Conservation (phyloP, 2,329 filamentous ascomycete genomes). For the Aspergillus jensenii region DNA sequence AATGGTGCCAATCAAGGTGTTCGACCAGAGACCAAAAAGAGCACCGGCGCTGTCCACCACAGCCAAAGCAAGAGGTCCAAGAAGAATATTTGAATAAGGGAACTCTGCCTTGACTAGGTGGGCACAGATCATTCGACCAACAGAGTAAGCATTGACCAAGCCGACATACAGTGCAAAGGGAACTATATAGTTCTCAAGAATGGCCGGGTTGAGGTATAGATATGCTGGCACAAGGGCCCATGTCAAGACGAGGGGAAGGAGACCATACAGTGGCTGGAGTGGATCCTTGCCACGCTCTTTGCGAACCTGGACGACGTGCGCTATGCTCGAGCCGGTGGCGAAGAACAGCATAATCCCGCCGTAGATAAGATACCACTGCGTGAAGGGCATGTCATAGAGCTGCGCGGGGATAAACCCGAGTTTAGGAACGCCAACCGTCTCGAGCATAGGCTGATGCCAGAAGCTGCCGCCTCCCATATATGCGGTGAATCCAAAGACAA, state of each 20-base stretch:
- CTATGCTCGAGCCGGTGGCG: constrained; percentile 72
- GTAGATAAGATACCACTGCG: constrained; percentile 89
- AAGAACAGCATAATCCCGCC: constrained; percentile 77
- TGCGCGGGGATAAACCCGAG: constrained; percentile 64
- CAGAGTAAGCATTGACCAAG: constrained; percentile 89
- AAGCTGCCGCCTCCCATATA: constrained; percentile 84
- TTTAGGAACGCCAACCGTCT: constrained; percentile 67
- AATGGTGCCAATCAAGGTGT: constrained; percentile 69
- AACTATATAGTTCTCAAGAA: constrained; percentile 78
- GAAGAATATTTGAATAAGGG: constrained; percentile 85
- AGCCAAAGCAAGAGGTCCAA: constrained; percentile 73
- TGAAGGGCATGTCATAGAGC: constrained; percentile 80
- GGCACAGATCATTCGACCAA: constrained; percentile 92
- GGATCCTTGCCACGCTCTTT: constrained; percentile 70
- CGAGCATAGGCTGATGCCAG: constrained; percentile 83
- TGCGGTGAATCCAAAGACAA: constrained; percentile 80
- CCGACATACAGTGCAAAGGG: constrained; percentile 89
- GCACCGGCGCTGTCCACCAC: constrained; percentile 81
- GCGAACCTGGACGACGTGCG: constrained; percentile 81
- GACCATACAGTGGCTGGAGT: constrained; percentile 69
- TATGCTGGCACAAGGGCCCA: constrained; percentile 79
- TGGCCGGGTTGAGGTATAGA: constrained; percentile 78
- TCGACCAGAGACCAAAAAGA: constrained; percentile 66
- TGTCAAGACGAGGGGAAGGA: constrained; percentile 74
- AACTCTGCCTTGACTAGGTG: constrained; percentile 86